These are phyloP conservation scores for Metschnikowia similis DNA, from an alignment of 805 yeast species.

Conservation along the genomic window DNA sequence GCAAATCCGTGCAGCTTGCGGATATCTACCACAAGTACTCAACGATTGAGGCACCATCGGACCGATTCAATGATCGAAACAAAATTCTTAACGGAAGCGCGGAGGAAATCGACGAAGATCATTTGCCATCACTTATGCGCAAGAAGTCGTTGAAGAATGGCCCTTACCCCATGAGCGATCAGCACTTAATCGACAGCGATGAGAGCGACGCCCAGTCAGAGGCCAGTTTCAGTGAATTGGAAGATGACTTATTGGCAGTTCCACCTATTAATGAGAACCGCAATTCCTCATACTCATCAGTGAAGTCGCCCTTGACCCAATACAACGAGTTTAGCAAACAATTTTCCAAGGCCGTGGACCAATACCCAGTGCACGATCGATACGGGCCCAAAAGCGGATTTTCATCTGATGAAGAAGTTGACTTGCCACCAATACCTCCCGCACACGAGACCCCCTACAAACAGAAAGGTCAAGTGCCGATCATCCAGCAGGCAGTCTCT, in stretches of 20 bases:
- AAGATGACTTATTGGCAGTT: slow-evolving; percentile 18
- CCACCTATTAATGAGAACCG: slow-evolving; percentile 24
- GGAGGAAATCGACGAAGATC: slow-evolving; percentile 33
- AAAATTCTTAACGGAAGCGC: slow-evolving; percentile 33
- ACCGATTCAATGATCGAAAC: slow-evolving; percentile 36
- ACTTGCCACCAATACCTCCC: slow-evolving; percentile 11
- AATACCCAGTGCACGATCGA: slow-evolving; percentile 9
- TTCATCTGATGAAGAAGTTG: not conserved
- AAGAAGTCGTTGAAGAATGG: slow-evolving; percentile 26
- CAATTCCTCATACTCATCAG: slow-evolving; percentile 34
- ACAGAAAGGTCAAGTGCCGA: not conserved
- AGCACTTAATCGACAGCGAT: slow-evolving; percentile 25
- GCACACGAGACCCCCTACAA: slow-evolving; percentile 3
- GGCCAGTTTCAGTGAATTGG: slow-evolving; percentile 22
- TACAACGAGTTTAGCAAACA: slow-evolving; percentile 39
- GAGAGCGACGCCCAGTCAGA: slow-evolving; percentile 29
- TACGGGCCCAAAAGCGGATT: slow-evolving; percentile 18
- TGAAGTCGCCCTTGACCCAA: slow-evolving; percentile 41
- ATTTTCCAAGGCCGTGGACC: slow-evolving; percentile 25
- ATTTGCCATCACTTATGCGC: slow-evolving; percentile 29
- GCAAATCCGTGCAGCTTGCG: slow-evolving; percentile 36
- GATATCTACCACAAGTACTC: slow-evolving; percentile 43
- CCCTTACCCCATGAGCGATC: slow-evolving; percentile 35
- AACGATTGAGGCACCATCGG: slow-evolving; percentile 37
- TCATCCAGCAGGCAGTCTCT: slow-evolving; percentile 6